phyloP scores from a whole-genome alignment of 2,329 filamentous ascomycete genomes.

The Cladosporium oxysporum region DNA sequence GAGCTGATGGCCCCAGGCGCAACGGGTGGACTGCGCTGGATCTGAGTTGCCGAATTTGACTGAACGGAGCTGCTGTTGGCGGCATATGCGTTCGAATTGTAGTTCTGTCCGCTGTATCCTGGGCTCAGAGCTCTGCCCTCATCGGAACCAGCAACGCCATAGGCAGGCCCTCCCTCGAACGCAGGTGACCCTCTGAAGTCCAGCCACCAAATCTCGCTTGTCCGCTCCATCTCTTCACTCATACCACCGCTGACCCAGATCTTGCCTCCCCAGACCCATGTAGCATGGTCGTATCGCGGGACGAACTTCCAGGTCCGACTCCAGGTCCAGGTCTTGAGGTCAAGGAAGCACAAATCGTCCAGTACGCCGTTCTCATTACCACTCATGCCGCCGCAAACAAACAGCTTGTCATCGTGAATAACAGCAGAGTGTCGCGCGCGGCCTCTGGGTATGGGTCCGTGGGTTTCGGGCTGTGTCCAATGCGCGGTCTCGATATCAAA shows the following conservation, averaged over 20 bases:
- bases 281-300: constrained; percentile 89
- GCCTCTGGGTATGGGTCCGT: constrained; percentile 82
- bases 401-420: constrained; percentile 93
- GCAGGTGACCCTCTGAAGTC: constrained; percentile 89
- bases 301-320: constrained; percentile 95
- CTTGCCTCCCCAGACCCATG: constrained; percentile 87
- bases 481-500: constrained; percentile 93
- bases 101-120: constrained; percentile 8
- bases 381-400: constrained; percentile 93
- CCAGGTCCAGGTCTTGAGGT: constrained; percentile 97
- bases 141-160: constrained; percentile 34
- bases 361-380: constrained; percentile 89
- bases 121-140: constrained; percentile 11
- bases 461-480: constrained; percentile 90
- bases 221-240: constrained; percentile 95
- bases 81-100: constrained; percentile 60
- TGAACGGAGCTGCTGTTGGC: constrained; percentile 69
- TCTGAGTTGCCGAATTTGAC: constrained; percentile 49
- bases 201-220: constrained; percentile 94
- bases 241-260: constrained; percentile 97
- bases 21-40: constrained; percentile 50
- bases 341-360: constrained; percentile 94
- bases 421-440: constrained; percentile 91
- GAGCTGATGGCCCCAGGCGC: constrained; percentile 88
- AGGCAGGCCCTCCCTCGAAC: constrained; percentile 53